Conservation (phyloP, 345 rosid genomes). For the Noccaea caerulescens region DNA sequence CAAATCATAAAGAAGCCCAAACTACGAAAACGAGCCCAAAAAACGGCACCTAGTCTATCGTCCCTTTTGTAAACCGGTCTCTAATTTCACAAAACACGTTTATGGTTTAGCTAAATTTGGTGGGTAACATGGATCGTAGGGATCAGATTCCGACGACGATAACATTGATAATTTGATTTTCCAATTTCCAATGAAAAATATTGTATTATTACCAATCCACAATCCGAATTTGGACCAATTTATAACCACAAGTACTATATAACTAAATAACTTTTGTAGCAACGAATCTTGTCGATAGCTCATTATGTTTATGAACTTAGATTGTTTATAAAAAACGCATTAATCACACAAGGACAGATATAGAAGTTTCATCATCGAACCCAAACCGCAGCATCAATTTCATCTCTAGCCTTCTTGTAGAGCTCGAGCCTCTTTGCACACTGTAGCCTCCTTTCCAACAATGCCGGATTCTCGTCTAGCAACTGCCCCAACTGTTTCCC, state of each 20-base stretch:
- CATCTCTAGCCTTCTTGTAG: constrained; percentile 74
- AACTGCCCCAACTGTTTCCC: constrained; percentile 54
- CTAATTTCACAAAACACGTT: too few species aligned
- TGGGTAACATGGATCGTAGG: too few species aligned
- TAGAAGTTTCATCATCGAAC: constrained; percentile 31
- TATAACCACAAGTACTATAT: not conserved
- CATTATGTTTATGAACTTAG: not conserved
- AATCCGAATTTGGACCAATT: not conserved
- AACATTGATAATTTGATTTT: too few species aligned
- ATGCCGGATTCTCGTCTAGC: constrained; percentile 65
- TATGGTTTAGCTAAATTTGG: too few species aligned
- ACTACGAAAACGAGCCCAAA: not conserved
- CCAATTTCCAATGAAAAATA: too few species aligned
- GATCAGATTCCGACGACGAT: too few species aligned
- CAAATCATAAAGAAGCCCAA: constrained; percentile 16
- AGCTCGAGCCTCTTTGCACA: constrained; percentile 69
- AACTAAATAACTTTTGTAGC: not conserved
- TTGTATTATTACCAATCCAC: too few species aligned
- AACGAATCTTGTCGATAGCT: not conserved
- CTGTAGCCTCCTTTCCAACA: constrained; percentile 71
- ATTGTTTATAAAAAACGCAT: not conserved
- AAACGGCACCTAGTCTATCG: constrained; percentile 11
- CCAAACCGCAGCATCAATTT: constrained; percentile 64
- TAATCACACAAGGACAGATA: constrained; percentile 12
- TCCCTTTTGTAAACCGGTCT: not conserved